Evolutionary conservation across 2,329 filamentous ascomycete genomes (phyloP), one percentile per base, ranked within the genome.

Genomic region (Penicillium sclerotiorum): DNA sequence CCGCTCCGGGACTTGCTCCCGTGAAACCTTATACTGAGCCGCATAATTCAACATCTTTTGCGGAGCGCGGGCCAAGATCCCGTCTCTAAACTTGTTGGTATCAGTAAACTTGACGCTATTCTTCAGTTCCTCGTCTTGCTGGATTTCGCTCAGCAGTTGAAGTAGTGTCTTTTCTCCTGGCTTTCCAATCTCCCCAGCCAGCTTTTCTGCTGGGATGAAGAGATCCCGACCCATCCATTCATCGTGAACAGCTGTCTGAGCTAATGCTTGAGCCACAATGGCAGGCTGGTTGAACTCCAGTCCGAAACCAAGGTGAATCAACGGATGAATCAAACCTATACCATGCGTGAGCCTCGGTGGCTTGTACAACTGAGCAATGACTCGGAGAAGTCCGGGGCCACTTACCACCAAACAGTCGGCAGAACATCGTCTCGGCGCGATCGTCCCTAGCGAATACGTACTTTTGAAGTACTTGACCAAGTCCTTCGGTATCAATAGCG

Each of bases 291-390:
- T 68, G 74, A 90, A 95, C 66, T 95, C 90, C 28, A 96, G 66
- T 4, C 88, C 91, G 64, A 90, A 95, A 41, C 90, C 88, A 17
- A 95, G 79, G 65, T 95, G 90, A 55, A 96, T 92, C 13, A 94
- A 73, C 2, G 90, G 90, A 63, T 95, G 90, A 2, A 91, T 60
- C 55, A 93, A 80, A 0, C 88, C 85, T 80, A 30, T 27, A 9
- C 4, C 13, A 3, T 9, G 37, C 30, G 38, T 18, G 17, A 49
- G 4, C 12, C 17, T 37, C 7, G 22, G 17, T 27, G 11, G 8
- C 30, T n/a, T 17, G n/a, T 5, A 40, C 38, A 18, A n/a, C n/a
- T n/a, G n/a, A n/a, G n/a, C n/a, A n/a, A n/a, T n/a, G n/a, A n/a
- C n/a, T n/a, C n/a, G n/a, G n/a, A n/a, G n/a, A n/a, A n/a, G n/a